Evolutionary conservation across 2,329 filamentous ascomycete genomes (phyloP), one percentile per base, ranked within the genome.

Genomic region (Septoria linicola): DNA sequence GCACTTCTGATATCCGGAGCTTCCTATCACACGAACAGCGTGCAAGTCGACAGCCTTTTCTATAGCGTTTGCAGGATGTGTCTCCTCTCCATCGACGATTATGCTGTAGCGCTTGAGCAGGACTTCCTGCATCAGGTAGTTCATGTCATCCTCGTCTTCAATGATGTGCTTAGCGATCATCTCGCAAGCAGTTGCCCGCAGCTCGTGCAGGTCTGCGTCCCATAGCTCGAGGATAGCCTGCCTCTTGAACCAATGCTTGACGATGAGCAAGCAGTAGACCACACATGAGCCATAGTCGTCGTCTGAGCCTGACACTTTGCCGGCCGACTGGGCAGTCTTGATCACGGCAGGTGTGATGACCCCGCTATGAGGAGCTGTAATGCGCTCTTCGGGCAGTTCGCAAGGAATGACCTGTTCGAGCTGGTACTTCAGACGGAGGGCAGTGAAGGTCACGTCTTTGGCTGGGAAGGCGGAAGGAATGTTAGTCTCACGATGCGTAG

Each of bases 1-100:
- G 67, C 92, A 97, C 73, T 95, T 96, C 63, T 97, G 93, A 69
- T 97, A 99, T 20, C 93, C 92, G 0, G 89, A 90, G 0, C 88
- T 92, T 2, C 89, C 89, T 56, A 97, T 97, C 41, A 99, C 84
- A 11, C 81, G 79, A 39, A 97, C 76, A 1, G 92, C 89, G 68
- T 99, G 93, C 20, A 97, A 73, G 64, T 99, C 93, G 30, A 97
- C 90, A 0, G 93, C 89, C 64, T 89, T 88, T 70, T 99, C 93
- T 53, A 99, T 84, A 17, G 89, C 93, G 65, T 97, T 99, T 57
- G 86, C 80, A 0, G 92, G 88, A 1, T 79, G 73, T 0, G 89
- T 90, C 35, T 86, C 77, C 58, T 86, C 77, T 35, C 82, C 84
- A 57, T 92, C 80, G 34, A 87, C 70, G 6, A 95, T 68, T 62